phyloP scores from a whole-genome alignment of 2,329 filamentous ascomycete species.

The Penicillium palitans region DNA sequence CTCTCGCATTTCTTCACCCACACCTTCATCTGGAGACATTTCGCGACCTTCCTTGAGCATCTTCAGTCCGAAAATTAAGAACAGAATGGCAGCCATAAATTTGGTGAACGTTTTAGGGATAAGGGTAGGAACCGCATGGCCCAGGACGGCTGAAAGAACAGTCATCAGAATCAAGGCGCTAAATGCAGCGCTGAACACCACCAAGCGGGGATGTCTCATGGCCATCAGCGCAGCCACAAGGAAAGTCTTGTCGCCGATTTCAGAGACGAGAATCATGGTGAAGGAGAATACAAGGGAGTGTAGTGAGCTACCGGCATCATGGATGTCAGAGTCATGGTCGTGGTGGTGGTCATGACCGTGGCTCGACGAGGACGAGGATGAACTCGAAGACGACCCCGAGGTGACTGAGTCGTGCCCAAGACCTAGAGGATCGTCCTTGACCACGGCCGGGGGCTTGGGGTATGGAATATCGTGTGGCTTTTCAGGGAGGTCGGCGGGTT shows the following conservation, averaged over 20 bases:
- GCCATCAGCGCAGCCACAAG: constrained; percentile 96
- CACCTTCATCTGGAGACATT: constrained; percentile 87
- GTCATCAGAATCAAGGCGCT: constrained; percentile 92
- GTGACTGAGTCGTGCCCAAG: constrained; percentile 30
- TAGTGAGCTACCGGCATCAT: constrained; percentile 66
- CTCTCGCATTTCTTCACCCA: constrained; percentile 96
- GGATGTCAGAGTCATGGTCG: constrained; percentile 32
- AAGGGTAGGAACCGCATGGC: constrained; percentile 85
- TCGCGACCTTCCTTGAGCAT: constrained; percentile 81
- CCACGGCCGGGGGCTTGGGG: constrained; percentile 58
- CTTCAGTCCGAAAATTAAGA: constrained; percentile 84
- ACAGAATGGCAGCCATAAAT: constrained; percentile 78
- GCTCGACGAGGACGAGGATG: constrained; percentile 10
- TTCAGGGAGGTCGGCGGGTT: constrained; percentile 76
- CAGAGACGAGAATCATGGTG: constrained; percentile 96
- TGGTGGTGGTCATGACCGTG: constrained; percentile 31
- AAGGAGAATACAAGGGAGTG: constrained; percentile 92
- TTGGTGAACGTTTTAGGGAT: constrained; percentile 90
- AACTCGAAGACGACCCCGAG: constrained; percentile 33
- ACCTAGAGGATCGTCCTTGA: constrained; percentile 38
- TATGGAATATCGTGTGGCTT: constrained; percentile 72
- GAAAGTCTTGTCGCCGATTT: constrained; percentile 98
- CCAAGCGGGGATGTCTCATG: constrained; percentile 91
- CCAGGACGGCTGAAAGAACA: constrained; percentile 84
- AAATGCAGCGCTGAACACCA: constrained; percentile 95